Base-by-base conservation (phyloP, 345 rosid species). In the Citrus sinensis region DNA sequence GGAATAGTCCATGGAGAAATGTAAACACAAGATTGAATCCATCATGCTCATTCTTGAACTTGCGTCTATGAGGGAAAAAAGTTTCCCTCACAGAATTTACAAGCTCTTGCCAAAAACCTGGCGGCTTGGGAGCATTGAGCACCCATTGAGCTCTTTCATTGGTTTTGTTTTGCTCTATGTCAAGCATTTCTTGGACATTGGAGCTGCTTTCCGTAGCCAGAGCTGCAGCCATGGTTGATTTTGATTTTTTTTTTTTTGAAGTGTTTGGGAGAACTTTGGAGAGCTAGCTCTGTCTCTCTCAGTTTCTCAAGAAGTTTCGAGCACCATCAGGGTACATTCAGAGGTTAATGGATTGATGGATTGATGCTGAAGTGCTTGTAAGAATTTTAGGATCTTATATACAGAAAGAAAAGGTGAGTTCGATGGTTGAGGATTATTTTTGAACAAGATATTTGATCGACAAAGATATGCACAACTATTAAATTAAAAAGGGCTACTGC, bases 251-350 rank as follows among this genome's bases (percentile, higher is more conserved):
- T 1, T 14, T 20, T 65, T 84, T 91, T 95, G 98, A 95, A 93
- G 98, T 92, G 97, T 88, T 95, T 90, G 96, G 96, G 92, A 76
- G 90, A 95, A 95, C 94, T 79, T 79, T 74, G 71, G 84, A 76
- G 82, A 82, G 86, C 58, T 83, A 32, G 20, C 62, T 37, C 37
- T 29, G 64, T 86, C 76, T 78, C 79, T 83, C 74, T 80, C 74
- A 24, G 27, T 46, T 34, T 77, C 76, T 84, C 49, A 74, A 20
- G 77, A 20, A 62, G 62, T 30, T 70, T 8, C 71, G 82, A 79
- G 83, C 83, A 78, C 75, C 82, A 17, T 4, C 58, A 78, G 58
- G 39, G 30, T 49, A 75, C 65, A 25, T 27, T 61, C 14, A 61
- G 11, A 22, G 32, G 4, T 14, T 13, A 11, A 17, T 39, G 75